phyloP scores from a whole-genome alignment of 257 asterid genomes.

The Ballota nigra region DNA sequence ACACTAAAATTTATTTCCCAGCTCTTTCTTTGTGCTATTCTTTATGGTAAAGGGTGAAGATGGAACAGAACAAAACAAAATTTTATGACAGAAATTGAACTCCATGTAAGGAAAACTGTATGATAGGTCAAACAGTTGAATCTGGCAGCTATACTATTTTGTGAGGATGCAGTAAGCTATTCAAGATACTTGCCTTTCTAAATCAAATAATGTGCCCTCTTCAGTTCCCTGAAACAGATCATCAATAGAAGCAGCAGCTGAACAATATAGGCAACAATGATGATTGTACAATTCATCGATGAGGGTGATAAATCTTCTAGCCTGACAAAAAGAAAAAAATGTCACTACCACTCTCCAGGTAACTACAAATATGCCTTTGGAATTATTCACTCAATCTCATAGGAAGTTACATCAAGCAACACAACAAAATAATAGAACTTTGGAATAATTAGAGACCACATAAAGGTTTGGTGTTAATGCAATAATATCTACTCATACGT shows the following conservation, averaged over 20 bases:
- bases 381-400: not conserved
- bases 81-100: not conserved
- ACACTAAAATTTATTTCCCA: no score
- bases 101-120: not conserved
- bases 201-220: constrained; percentile 84
- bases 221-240: constrained; percentile 96
- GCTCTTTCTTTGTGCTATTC: no score
- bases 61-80: no score
- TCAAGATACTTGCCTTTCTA: constrained; percentile 67
- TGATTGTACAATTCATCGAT: constrained; percentile 95
- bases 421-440: no score
- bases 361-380: not conserved
- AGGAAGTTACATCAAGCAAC: not conserved
- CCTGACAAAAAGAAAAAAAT: constrained; percentile 42
- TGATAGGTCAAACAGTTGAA: not conserved
- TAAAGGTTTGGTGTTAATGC: no score
- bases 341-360: not conserved
- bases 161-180: not conserved
- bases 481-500: no score
- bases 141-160: not conserved
- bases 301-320: constrained; percentile 93
- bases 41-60: no score
- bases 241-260: constrained; percentile 73
- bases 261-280: constrained; percentile 80
- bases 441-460: no score